Evolutionary conservation across 2,329 filamentous ascomycete species (phyloP), one percentile per base, ranked within the genome.

Genomic region (Colletotrichum theobromicola): DNA sequence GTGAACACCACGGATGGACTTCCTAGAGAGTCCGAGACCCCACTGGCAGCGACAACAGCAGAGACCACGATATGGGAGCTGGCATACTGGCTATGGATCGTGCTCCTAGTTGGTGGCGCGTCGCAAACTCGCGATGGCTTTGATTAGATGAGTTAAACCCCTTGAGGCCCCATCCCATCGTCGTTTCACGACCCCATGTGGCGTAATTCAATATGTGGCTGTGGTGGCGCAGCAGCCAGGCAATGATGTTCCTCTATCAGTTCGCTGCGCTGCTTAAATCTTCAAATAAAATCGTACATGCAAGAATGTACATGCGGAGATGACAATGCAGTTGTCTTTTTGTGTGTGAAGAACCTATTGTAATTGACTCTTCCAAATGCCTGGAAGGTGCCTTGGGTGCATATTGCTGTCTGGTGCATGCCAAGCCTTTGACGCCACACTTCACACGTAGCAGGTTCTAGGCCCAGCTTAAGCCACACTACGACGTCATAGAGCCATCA

Each of bases 401-500:
- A 28, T 57, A 18, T 28, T 28, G 21, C 26, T 12, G 26, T 57
- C 13, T 15, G 53, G 26, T 10, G 42, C 42, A 46, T 2, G 42
- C 42, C 42, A 57, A 57, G 24, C 53, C 53, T 16, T 28, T 15
- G 2, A 21, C 15, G 65, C 57, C 61, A 32, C 68, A 72, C 62
- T 50, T 72, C 68, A 58, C 68, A 67, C 63, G 24, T 21, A 32
- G 34, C 13, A 16, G 37, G 55, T 10, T 13, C 24, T 21, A 28
- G 12, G 16, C 13, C 34, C 16, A 26, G 35, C 60, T 53, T 21
- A 12, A 72, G 72, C 72, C 72, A 72, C 72, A 63, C 4, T 12
- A 30, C 46, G 64, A 72, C 72, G 72, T 75, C 72, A 75, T 75
- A 50, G n/a, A 67, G 68, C 46, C 72, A 75, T 75, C 72, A 75